Evolutionary conservation across 2,329 filamentous ascomycete species (phyloP), one percentile per base, ranked within the genome.

Genomic region (Aspergillus oerlinghausenensis): DNA sequence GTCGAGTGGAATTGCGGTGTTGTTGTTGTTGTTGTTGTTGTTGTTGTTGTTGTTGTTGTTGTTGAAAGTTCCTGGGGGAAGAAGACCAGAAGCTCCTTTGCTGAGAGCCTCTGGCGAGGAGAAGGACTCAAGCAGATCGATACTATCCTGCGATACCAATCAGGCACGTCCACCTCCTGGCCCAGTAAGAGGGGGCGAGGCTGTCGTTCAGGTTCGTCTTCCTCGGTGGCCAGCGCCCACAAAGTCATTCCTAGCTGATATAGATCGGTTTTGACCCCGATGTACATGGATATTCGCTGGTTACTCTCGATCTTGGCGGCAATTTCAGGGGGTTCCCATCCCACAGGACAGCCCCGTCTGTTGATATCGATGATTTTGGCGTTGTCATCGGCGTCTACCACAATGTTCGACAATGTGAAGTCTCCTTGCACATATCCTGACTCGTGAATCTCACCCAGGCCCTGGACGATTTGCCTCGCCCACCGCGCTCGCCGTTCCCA

Each of bases 341-440:
- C 93, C 4, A 97, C 90, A 0, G 94, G 94, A 67, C 94, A 99
- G n/a, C 94, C 94, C 65, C 94, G 83, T 55, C 94, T 84, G 76
- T 99, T 99, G 77, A 99, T 97, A 73, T 99, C 94, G 69, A 99
- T 99, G 63, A 99, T 97, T 67, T 95, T 93, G 8, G 93, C 94
- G 68, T 97, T 83, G 68, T 92, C 87, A 47, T 88, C 76, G 11
- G 82, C 81, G 71, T 97, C 91, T 67, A 99, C 88, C 59, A 99
- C 94, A 62, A 99, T 96, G 70, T 99, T 99, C 4, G 92, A 96
- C 28, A 99, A 80, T 0, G 94, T 99, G 63, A 99, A 97, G 70
- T 99, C 94, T 25, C 94, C 94, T 70, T 99, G 94, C 10, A 99
- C 94, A 71, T 96, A 97, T 4, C 94, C 94, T 23, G 90, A 88